Evolutionary conservation across 2,329 filamentous ascomycete genomes (phyloP).

Genomic region (Ramichloridium luteum): DNA sequence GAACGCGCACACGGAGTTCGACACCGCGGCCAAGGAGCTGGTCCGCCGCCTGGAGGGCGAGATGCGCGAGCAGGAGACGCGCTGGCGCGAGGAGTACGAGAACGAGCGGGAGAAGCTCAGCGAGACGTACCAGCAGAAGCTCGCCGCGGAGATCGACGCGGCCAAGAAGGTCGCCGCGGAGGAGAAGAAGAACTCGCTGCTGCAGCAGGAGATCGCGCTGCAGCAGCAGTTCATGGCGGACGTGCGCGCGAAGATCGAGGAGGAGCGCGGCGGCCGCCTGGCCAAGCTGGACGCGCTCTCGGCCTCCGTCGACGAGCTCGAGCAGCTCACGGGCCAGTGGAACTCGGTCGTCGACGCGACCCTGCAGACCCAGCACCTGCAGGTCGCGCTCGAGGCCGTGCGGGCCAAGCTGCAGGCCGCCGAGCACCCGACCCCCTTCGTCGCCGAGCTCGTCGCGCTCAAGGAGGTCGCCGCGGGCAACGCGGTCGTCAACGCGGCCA

Average conservation of each 20-base stretch:
- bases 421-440: slow-evolving; percentile 63
- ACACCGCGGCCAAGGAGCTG: slow-evolving; percentile 76
- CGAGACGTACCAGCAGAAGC: slow-evolving; percentile 64
- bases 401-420: slow-evolving; percentile 68
- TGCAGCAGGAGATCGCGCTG: slow-evolving; percentile 80
- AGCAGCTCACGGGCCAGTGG: slow-evolving; percentile 79
- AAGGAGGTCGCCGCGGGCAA: slow-evolving; percentile 80
- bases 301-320: slow-evolving; percentile 65
- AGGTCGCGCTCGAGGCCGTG: slow-evolving; percentile 89
- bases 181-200: slow-evolving; percentile 68
- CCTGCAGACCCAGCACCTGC: slow-evolving; percentile 87
- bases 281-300: slow-evolving; percentile 75
- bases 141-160: slow-evolving; percentile 66
- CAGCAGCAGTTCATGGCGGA: slow-evolving; percentile 74
- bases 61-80: slow-evolving; percentile 66
- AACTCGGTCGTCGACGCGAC: slow-evolving; percentile 82
- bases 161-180: slow-evolving; percentile 72
- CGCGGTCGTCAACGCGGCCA: slow-evolving; percentile 73
- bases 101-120: slow-evolving; percentile 71
- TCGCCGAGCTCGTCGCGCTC: slow-evolving; percentile 82
- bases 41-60: slow-evolving; percentile 74
- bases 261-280: slow-evolving; percentile 75
- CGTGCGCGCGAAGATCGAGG: slow-evolving; percentile 70
- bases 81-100: slow-evolving; percentile 82
- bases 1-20: slow-evolving; percentile 63